phyloP scores from a whole-genome alignment of 306 rosid genomes.

The Luffa aegyptiaca region DNA sequence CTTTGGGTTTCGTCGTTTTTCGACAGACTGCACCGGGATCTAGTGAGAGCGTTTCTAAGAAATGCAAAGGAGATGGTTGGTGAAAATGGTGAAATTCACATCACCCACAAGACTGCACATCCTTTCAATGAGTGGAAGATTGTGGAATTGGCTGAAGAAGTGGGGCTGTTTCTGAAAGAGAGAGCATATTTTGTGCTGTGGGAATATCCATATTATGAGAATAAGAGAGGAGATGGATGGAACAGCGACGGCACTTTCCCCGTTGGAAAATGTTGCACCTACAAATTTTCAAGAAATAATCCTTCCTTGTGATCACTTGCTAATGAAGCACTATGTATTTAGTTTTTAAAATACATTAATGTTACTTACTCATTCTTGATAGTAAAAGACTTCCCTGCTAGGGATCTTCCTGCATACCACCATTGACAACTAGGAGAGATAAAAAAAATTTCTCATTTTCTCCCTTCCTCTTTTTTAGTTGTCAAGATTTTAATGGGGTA shows the following conservation, averaged over 20 bases:
- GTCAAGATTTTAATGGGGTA: too few relatives aligned
- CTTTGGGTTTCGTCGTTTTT: too few relatives aligned
- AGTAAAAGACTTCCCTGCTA: too few relatives aligned
- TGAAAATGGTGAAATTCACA: conserved; percentile 21
- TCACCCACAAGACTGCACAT: conserved; percentile 28
- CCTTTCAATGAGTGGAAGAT: not conserved
- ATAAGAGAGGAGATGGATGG: not conserved
- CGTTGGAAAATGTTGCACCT: not conserved
- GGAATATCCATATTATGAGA: not conserved
- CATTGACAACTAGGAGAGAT: too few relatives aligned
- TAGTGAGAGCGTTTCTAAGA: conserved; percentile 21
- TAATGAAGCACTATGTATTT: too few relatives aligned
- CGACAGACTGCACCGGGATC: conserved; percentile 16
- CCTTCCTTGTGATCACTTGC: not conserved
- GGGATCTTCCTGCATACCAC: too few relatives aligned
- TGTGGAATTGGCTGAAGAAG: not conserved
- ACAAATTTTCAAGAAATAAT: not conserved
- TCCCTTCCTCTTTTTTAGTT: too few relatives aligned
- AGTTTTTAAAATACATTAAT: too few relatives aligned
- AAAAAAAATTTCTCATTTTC: too few relatives aligned
- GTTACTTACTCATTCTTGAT: too few relatives aligned
- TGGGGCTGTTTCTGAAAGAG: not conserved
- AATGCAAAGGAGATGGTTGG: conserved; percentile 13
- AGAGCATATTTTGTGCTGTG: not conserved
- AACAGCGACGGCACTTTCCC: not conserved